These are phyloP conservation scores for Hirsutella rhossiliensis DNA, from an alignment of 2,329 filamentous ascomycete genomes.

Conservation along the genomic window DNA sequence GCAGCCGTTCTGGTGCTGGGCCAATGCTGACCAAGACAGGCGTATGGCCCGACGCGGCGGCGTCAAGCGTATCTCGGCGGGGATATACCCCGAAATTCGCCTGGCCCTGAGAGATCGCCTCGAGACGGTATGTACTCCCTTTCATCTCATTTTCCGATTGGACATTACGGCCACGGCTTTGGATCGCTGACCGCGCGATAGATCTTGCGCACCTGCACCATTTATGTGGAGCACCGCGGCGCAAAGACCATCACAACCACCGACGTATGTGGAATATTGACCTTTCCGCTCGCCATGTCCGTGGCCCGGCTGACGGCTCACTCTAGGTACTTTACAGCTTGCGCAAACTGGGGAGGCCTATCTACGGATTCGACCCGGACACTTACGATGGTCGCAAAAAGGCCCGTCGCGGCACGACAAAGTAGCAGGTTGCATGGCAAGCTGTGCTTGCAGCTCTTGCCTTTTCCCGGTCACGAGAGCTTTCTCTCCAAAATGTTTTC, in stretches of 20 bases:
- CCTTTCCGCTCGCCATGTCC: neutral
- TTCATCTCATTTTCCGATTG: neutral
- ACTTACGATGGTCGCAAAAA: slow-evolving; percentile 12
- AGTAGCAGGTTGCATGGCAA: too few relatives aligned
- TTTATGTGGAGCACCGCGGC: slow-evolving; percentile 38
- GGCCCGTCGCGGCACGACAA: too few relatives aligned
- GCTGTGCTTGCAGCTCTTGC: too few relatives aligned
- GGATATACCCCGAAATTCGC: slow-evolving; percentile 53
- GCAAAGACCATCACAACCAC: slow-evolving; percentile 50
- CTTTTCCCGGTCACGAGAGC: too few relatives aligned
- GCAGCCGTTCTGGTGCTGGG: neutral
- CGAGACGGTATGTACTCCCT: slow-evolving; percentile 24
- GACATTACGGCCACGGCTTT: too few relatives aligned
- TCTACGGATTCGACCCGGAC: slow-evolving; percentile 46
- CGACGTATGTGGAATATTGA: slow-evolving; percentile 36
- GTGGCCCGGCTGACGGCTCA: slow-evolving; percentile 1
- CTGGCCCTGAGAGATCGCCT: slow-evolving; percentile 37
- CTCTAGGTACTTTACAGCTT: slow-evolving; percentile 43
- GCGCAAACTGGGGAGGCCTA: slow-evolving; percentile 32
- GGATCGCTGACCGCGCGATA: slow-evolving; percentile 13
- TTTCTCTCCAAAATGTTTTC: too few relatives aligned
- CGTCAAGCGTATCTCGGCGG: slow-evolving; percentile 57
- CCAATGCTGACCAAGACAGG: slow-evolving; percentile 20
- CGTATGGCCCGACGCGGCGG: slow-evolving; percentile 65
- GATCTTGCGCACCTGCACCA: slow-evolving; percentile 38